Base-by-base conservation (phyloP, 306 rosid genomes). In the Lathyrus oleraceus region DNA sequence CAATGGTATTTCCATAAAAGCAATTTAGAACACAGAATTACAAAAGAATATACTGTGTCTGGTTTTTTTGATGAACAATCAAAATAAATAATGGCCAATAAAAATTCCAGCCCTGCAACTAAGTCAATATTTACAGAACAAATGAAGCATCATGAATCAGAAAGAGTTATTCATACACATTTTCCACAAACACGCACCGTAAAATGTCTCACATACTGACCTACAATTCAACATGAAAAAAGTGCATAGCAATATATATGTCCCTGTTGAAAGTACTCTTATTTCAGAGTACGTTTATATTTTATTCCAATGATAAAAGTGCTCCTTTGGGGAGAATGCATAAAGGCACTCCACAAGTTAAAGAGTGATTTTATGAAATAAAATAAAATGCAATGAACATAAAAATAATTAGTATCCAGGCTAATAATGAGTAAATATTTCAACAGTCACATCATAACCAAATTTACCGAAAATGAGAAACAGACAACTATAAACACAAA, bases 1-100 rank as follows among this genome's bases (percentile, higher is more conserved):
- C 65, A 74, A 66, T 72, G 45, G 65, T 45, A 67, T 44, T n/a
- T 66, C 6, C 25, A 25, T 27, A 72, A 23, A 79, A 38, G 14
- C 10, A 61, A 60, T 45, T 38, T 47, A 61, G 27, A 61, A 47
- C 15, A 63, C 3, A 35, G 14, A 48, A 60, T 12, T 61, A 21
- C 25, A 48, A 11, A 68, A 38, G 51, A 32, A 61, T 20, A 15
- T 67, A 35, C 39, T 30, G 45, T 59, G 73, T 68, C 68, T 53
- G 21, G 36, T 43, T 73, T 35, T 60, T 44, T 61, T 15, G 8
- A 38, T 69, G 49, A 68, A 32, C 60, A 65, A 13, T 58, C 25
- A 66, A 66, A 49, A 65, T 47, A 52, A 39, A 72, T 12, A 61
- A 15, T 52, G 40, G 51, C 25, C 21, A 10, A 32, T 43, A 20